These are phyloP conservation scores for Lepidium campestre DNA, from an alignment of 441 rosid species.

Conservation along the genomic window DNA sequence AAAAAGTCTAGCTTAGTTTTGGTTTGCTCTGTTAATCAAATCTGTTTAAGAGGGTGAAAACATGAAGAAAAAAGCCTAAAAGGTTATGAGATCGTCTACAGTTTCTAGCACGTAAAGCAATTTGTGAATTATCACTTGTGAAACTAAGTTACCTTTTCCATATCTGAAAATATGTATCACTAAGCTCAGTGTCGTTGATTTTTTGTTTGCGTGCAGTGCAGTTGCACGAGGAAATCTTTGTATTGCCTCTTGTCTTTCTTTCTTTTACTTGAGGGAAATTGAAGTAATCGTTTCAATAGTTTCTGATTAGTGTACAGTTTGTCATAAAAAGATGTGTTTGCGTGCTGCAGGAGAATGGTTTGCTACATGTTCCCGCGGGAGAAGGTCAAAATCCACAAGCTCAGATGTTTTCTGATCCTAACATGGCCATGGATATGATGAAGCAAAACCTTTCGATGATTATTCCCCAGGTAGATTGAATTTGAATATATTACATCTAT, in stretches of 20 bases:
- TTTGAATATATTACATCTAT: neutral
- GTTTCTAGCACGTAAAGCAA: neutral
- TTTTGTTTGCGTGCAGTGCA: neutral
- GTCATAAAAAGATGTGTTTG: neutral
- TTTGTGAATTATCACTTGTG: neutral
- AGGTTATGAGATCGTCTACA: neutral
- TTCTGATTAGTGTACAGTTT: neutral
- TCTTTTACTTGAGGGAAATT: neutral
- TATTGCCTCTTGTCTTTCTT: neutral
- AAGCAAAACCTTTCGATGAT: slow-evolving; percentile 99
- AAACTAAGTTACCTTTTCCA: neutral
- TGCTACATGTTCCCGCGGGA: slow-evolving; percentile 78
- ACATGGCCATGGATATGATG: slow-evolving; percentile 99
- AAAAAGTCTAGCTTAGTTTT: neutral
- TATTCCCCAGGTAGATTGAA: slow-evolving; percentile 72
- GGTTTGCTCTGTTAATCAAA: neutral
- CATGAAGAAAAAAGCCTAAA: neutral
- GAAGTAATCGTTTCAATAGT: neutral
- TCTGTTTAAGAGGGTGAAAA: neutral
- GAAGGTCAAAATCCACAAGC: slow-evolving; percentile 86
- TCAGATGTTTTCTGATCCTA: slow-evolving; percentile 97
- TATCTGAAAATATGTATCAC: neutral
- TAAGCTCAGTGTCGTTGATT: neutral
- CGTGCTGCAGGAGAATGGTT: slow-evolving; percentile 74
- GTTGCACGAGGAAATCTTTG: neutral